A percentile compares a stretch with the other conserved stretches of the same genome.
Evolutionary conservation across 768 basidiomycete species (phyloP).

Genomic region (Mycena metata): DNA sequence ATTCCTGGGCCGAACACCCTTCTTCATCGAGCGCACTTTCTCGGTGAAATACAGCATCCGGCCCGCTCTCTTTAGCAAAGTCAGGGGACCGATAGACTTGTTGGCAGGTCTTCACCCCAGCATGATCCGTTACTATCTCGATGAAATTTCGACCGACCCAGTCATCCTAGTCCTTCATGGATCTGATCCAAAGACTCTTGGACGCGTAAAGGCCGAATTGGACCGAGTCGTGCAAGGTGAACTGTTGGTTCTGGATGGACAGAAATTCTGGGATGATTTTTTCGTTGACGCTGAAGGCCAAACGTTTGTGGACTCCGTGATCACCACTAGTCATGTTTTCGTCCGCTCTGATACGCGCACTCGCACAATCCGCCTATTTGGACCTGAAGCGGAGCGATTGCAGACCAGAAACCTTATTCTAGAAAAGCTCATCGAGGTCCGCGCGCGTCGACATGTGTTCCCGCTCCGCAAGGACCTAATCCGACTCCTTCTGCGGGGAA

Average conservation of each 20-base stretch:
- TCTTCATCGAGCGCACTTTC: slow-evolving; percentile 57
- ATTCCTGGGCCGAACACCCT: slow-evolving; percentile 53
- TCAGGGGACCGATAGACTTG: slow-evolving; percentile 54
- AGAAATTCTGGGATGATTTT: slow-evolving; percentile 62
- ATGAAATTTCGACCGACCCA: slow-evolving; percentile 42
- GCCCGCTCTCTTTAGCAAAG: slow-evolving; percentile 47
- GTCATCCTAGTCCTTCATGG: slow-evolving; percentile 57
- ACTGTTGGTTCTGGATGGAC: slow-evolving; percentile 48
- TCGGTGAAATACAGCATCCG: slow-evolving; percentile 57
- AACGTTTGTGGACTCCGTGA: slow-evolving; percentile 54
- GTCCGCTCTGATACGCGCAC: slow-evolving; percentile 57
- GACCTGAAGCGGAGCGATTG: slow-evolving; percentile 47
- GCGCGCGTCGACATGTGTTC: slow-evolving; percentile 50
- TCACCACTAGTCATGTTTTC: slow-evolving; percentile 49
- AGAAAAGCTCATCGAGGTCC: slow-evolving; percentile 58
- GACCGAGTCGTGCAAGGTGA: slow-evolving; percentile 56
- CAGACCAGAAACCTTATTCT: slow-evolving; percentile 49
- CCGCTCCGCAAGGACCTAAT: slow-evolving; percentile 51
- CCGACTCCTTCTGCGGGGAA: slow-evolving; percentile 56
- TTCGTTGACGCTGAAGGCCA: slow-evolving; percentile 58
- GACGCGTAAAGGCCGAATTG: slow-evolving; percentile 52
- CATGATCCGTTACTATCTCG: slow-evolving; percentile 51
- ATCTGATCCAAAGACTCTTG: slow-evolving; percentile 50
- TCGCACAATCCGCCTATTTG: slow-evolving; percentile 56
- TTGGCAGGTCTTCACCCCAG: slow-evolving; percentile 47